These are phyloP conservation scores for Brettanomyces naardenensis DNA, from an alignment of 805 yeast species.

Conservation along the genomic window DNA sequence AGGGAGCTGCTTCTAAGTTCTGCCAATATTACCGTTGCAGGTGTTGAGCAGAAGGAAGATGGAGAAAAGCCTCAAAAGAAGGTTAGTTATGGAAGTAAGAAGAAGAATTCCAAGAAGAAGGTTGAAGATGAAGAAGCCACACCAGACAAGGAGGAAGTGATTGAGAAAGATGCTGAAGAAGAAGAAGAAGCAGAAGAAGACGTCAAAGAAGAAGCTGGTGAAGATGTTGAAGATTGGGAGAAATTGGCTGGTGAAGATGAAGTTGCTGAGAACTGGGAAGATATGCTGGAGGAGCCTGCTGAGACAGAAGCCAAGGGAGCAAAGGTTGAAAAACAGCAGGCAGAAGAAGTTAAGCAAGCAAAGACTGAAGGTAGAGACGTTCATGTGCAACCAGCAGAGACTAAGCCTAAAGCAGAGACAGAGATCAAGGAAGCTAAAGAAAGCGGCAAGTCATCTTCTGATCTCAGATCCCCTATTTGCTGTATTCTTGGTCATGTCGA, in stretches of 20 bases:
- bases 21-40: slow-evolving; percentile 69
- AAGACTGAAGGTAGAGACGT: slow-evolving; percentile 18
- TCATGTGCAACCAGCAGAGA: slow-evolving; percentile 17
- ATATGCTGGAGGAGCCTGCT: slow-evolving; percentile 22
- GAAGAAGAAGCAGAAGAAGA: slow-evolving; percentile 22
- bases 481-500: slow-evolving; percentile 99
- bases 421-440: slow-evolving; percentile 9
- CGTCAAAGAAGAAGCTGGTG: slow-evolving; percentile 8
- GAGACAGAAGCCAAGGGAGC: slow-evolving; percentile 27
- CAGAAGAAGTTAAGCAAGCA: slow-evolving; percentile 18
- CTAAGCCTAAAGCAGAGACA: slow-evolving; percentile 16
- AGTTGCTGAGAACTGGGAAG: slow-evolving; percentile 47
- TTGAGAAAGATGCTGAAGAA: slow-evolving; percentile 19
- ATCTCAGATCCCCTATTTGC: slow-evolving; percentile 97
- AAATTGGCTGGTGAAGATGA: slow-evolving; percentile 46
- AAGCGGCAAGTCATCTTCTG: slow-evolving; percentile 16
- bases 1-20: slow-evolving; percentile 75
- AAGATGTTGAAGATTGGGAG: slow-evolving; percentile 83
- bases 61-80: slow-evolving; percentile 44
- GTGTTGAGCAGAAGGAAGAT: slow-evolving; percentile 34
- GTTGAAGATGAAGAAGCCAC: slow-evolving; percentile 26
- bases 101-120: slow-evolving; percentile 36
- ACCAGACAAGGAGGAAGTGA: slow-evolving; percentile 34
- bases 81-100: slow-evolving; percentile 65
- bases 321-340: slow-evolving; percentile 26